These are phyloP conservation scores for Peterozyma toletana DNA, from an alignment of 805 yeast genomes.

Conservation along the genomic window DNA sequence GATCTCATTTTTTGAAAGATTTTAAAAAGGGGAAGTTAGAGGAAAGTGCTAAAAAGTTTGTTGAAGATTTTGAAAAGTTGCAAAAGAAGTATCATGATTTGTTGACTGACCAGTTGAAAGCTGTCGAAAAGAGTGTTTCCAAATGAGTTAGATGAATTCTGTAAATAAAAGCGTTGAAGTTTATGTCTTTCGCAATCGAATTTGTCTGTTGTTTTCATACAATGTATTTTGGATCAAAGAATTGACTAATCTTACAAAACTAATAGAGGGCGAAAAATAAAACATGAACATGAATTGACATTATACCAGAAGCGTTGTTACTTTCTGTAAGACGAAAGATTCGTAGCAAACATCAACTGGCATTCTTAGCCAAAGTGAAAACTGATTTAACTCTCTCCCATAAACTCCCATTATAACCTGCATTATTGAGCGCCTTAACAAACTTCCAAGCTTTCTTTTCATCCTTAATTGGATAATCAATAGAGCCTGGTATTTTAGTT, in stretches of 20 bases:
- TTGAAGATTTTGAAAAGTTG: constrained; percentile 58
- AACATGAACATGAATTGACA: no score
- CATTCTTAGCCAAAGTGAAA: constrained; percentile 44
- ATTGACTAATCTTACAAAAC: no score
- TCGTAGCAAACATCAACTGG: constrained; percentile 9
- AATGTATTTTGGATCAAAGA: no score
- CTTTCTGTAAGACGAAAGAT: no score
- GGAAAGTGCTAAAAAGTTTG: constrained; percentile 49
- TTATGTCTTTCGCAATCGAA: no score
- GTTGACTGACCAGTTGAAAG: constrained; percentile 47
- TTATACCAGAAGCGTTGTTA: no score
- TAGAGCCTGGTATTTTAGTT: constrained; percentile 77
- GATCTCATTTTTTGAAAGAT: constrained; percentile 52
- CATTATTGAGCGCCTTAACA: constrained; percentile 72
- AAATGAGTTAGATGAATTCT: constrained; percentile 6
- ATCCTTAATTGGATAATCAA: constrained; percentile 86
- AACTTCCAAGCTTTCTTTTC: constrained; percentile 84
- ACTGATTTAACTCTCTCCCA: constrained; percentile 63
- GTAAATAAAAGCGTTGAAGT: no score
- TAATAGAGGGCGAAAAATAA: no score
- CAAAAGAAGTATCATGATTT: constrained; percentile 58
- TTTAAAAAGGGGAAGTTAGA: constrained; percentile 44
- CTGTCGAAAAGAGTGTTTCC: constrained; percentile 34
- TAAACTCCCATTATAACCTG: constrained; percentile 70
- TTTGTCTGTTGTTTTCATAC: no score